Conservation (phyloP, 805 yeast genomes). For the Saturnispora galanensis region DNA sequence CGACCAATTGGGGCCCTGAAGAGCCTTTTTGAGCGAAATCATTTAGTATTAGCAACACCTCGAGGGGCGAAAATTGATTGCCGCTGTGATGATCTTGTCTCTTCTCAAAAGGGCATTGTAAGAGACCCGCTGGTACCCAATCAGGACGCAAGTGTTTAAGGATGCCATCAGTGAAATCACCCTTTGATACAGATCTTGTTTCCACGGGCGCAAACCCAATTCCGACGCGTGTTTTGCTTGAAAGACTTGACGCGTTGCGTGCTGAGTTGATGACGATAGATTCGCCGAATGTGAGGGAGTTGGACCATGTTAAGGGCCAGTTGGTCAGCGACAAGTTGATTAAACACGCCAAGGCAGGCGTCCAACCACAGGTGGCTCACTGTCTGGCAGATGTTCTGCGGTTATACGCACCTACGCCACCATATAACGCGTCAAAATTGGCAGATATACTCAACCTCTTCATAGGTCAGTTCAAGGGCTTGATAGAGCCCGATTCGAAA, state of each 20-base stretch:
- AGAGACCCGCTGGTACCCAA: not conserved
- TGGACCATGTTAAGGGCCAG: conserved; percentile 39
- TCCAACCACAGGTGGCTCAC: conserved; percentile 62
- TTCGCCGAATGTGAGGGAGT: conserved; percentile 45
- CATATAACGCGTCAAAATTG: conserved; percentile 57
- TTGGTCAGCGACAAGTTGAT: conserved; percentile 51
- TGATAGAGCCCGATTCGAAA: conserved; percentile 43
- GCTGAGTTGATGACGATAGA: conserved; percentile 55
- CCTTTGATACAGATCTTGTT: conserved; percentile 28
- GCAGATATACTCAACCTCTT: conserved; percentile 58
- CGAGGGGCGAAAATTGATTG: too few relatives aligned
- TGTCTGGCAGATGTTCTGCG: conserved; percentile 68
- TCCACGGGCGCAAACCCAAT: conserved; percentile 50
- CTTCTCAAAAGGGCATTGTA: not conserved
- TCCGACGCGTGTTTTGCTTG: conserved; percentile 49
- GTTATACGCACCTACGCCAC: conserved; percentile 84
- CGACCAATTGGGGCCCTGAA: too few relatives aligned
- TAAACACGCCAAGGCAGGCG: conserved; percentile 53
- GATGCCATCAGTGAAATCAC: conserved; percentile 3
- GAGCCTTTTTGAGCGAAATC: too few relatives aligned
- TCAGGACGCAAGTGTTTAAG: not conserved
- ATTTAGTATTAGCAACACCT: too few relatives aligned
- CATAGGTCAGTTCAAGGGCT: conserved; percentile 47
- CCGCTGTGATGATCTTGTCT: too few relatives aligned
- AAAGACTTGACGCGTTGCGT: conserved; percentile 46